Base-by-base conservation (phyloP, 148 eudicot species). In the Rhododendron simsii region DNA sequence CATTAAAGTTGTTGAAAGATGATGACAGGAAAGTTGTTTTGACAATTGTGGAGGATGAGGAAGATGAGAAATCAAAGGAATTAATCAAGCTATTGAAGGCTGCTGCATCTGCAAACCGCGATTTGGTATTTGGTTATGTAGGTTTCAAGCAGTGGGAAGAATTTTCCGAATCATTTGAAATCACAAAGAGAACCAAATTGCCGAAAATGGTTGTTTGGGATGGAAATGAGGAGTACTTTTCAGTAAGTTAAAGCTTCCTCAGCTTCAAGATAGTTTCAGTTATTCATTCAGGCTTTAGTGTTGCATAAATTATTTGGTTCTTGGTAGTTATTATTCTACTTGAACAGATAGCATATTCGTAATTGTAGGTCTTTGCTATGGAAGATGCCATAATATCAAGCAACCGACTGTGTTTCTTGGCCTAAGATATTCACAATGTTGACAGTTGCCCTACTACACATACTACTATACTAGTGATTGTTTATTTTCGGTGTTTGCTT, bases 181-280 rank as follows among this genome's bases (percentile, higher is more conserved):
- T 93, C 82, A 84, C 84, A 65, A 89, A 89, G 87, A 89, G 85
- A 82, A 89, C 95, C 79, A 91, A 89, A 82, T 89, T 97, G 50
- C 99, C 99, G 50, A 95, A 91, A 90, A 97, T 97, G 98, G 90
- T 95, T 65, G 93, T 97, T 51, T 97, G 99, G 99, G 98, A 95
- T 89, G 98, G 99, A 79, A 86, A 97, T 76, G 96, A 97, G 87
- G 96, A 93, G 76, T 98, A 93, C 88, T 93, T 88, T 80, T 33
- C 95, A 4, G 99, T 98, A 91, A 94, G 98, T 91, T 59, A 21
- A 69, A 48, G 4, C 16, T 81, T 39, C 5, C 15, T 67, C 9
- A 18, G n/a, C 23, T 71, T 69, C 45, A 80, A 28, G 11, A 26
- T 78, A 14, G n/a, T 21, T 53, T 80, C 21, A 53, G 45, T 57